phyloP scores from a whole-genome alignment of 2,329 filamentous ascomycete species.

The Alternaria dauci region DNA sequence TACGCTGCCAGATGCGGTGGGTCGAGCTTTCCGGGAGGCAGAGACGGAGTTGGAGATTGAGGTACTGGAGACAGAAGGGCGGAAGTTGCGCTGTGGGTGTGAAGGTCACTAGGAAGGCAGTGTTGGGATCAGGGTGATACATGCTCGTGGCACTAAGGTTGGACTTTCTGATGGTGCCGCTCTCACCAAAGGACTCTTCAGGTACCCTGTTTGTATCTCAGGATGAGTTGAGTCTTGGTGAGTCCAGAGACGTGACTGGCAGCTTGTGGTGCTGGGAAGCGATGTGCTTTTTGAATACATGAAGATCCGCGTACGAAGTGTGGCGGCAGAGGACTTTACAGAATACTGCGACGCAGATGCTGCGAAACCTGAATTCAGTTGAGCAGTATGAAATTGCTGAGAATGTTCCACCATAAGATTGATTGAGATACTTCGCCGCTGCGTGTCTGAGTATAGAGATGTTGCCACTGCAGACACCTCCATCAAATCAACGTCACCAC shows the following conservation, averaged over 20 bases:
- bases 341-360: neutral
- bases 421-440: neutral
- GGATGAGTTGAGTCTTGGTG: neutral
- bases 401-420: neutral
- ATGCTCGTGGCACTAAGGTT: neutral
- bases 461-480: neutral
- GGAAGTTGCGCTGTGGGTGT: too few relatives aligned
- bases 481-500: neutral
- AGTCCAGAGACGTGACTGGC: neutral
- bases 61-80: too few relatives aligned
- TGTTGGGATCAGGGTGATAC: too few relatives aligned
- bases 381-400: neutral
- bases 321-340: too few relatives aligned
- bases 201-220: neutral
- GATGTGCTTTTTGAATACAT: too few relatives aligned
- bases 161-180: neutral
- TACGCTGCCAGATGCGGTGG: too few relatives aligned
- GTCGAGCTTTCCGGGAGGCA: too few relatives aligned
- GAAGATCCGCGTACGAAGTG: too few relatives aligned
- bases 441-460: neutral
- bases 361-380: neutral
- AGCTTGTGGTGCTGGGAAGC: too few relatives aligned
- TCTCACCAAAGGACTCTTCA: neutral
- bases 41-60: too few relatives aligned
- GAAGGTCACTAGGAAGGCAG: too few relatives aligned